Conservation (phyloP, 2,329 filamentous ascomycete species). For the Colletotrichum falcatum region DNA sequence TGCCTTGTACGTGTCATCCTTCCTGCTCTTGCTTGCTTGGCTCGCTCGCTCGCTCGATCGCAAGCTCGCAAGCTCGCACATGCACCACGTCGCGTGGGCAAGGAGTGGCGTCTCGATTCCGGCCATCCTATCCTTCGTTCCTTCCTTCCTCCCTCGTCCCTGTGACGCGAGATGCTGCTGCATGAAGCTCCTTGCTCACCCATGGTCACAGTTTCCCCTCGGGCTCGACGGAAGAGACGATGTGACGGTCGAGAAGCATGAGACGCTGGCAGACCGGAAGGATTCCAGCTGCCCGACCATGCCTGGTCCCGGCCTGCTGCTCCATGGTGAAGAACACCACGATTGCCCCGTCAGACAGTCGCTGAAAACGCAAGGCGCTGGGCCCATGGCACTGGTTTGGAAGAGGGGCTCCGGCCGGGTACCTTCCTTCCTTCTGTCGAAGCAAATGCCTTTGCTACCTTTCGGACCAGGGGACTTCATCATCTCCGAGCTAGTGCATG, state of each 20-base stretch:
- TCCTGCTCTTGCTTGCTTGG: too few species aligned
- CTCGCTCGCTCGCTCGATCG: too few species aligned
- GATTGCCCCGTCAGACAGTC: conserved; percentile 26
- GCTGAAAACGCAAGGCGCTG: conserved; percentile 20
- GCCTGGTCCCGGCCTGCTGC: neutral
- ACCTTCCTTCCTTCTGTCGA: conserved; percentile 19
- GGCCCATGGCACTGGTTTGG: conserved; percentile 34
- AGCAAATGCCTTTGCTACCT: neutral
- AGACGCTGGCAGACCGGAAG: conserved; percentile 11
- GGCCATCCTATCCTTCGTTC: neutral
- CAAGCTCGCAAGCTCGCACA: neutral
- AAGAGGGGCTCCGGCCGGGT: conserved; percentile 32
- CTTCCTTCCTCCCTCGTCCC: too few species aligned
- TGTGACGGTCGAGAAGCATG: neutral
- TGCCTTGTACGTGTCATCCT: neutral
- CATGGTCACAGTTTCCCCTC: neutral
- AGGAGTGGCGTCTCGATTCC: neutral
- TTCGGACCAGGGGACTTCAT: conserved; percentile 29
- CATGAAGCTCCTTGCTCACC: neutral
- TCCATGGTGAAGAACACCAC: conserved; percentile 24
- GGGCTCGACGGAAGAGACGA: neutral
- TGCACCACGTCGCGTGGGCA: neutral
- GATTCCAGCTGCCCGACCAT: conserved; percentile 4
- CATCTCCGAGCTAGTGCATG: conserved; percentile 39
- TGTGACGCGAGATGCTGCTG: neutral